Evolutionary conservation across 148 eudicot genomes (phyloP).

Genomic region (Heliamphora exappendiculata): DNA sequence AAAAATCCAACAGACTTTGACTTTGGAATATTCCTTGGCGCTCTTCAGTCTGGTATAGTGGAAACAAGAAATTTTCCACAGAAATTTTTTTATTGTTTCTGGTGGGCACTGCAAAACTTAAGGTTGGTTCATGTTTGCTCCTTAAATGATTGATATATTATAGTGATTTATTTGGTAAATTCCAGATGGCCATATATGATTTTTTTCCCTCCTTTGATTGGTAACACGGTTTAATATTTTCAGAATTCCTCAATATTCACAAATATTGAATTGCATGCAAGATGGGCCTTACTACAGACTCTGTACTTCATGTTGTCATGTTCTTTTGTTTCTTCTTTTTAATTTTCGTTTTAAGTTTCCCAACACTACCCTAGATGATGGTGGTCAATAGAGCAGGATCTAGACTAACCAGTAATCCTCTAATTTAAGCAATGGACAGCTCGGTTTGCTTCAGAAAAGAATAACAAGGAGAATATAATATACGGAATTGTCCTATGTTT

Average conservation of each 20-base stretch:
- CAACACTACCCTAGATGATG: too few relatives aligned
- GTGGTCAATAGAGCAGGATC: too few relatives aligned
- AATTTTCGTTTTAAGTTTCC: not conserved
- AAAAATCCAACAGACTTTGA: constrained; percentile 31
- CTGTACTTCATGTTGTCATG: not conserved
- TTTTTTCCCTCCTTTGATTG: not conserved
- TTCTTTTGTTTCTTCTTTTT: not conserved
- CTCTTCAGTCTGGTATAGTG: constrained; percentile 44
- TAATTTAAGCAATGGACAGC: too few relatives aligned
- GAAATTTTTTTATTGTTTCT: constrained; percentile 70
- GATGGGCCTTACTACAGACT: not conserved
- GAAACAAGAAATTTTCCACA: constrained; percentile 35
- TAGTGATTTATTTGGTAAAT: not conserved
- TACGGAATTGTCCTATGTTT: too few relatives aligned
- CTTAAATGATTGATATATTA: not conserved
- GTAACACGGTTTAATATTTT: not conserved
- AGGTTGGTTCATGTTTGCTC: constrained; percentile 39
- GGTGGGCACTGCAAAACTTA: constrained; percentile 85
- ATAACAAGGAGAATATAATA: too few relatives aligned
- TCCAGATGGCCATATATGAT: too few relatives aligned
- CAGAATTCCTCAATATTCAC: not conserved
- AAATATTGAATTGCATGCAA: not conserved
- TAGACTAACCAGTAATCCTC: too few relatives aligned
- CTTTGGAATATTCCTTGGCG: constrained; percentile 68
- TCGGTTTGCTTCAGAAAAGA: too few relatives aligned